A percentile compares a stretch with the other conserved stretches of the same genome.
phyloP scores from a whole-genome alignment of 2,329 filamentous ascomycete species.

The Aspergillus tamarii region DNA sequence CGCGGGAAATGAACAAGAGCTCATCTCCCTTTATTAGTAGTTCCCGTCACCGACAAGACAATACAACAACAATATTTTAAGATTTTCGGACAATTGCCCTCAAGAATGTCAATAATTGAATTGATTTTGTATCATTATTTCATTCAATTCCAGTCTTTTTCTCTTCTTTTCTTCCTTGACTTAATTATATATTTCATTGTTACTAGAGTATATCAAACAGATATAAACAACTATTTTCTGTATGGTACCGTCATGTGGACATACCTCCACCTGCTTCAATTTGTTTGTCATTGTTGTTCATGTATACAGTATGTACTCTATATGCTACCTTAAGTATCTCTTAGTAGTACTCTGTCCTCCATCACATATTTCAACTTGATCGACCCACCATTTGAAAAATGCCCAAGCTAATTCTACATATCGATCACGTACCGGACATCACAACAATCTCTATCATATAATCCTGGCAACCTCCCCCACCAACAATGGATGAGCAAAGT shows the following conservation, averaged over 20 bases:
- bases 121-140: neutral
- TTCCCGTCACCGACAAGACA: neutral
- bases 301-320: neutral
- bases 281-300: neutral
- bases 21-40: neutral
- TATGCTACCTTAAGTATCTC: neutral
- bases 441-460: neutral
- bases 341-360: neutral
- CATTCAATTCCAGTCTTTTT: neutral
- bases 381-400: neutral
- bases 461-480: neutral
- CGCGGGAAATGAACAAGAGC: constrained; percentile 11
- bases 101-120: neutral
- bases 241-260: neutral
- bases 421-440: neutral
- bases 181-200: neutral
- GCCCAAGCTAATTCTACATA: neutral
- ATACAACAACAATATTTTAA: neutral
- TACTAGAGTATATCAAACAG: neutral
- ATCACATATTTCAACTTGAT: neutral
- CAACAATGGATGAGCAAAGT: constrained; percentile 2
- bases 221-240: neutral
- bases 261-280: neutral
- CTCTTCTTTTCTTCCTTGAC: neutral
- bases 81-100: neutral